These are phyloP conservation scores for Nicotiana attenuata DNA, from an alignment of 257 asterid species.

Conservation along the genomic window DNA sequence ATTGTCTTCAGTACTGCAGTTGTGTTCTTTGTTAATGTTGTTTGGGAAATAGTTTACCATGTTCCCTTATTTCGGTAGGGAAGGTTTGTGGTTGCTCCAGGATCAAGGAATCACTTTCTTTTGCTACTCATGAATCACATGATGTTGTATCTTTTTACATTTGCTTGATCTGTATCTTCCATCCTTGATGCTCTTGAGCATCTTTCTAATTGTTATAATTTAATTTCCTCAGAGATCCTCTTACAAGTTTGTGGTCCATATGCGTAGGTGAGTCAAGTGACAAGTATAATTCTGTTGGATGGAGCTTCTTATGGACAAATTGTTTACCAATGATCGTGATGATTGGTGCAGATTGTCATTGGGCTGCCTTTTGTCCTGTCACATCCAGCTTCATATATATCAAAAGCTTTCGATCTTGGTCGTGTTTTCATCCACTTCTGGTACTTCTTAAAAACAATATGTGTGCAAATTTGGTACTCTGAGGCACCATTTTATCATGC, in stretches of 20 bases:
- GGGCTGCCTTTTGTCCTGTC: constrained; percentile 77
- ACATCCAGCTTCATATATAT: constrained; percentile 67
- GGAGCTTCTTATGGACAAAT: constrained; percentile 22
- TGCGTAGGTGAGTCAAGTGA: constrained; percentile 23
- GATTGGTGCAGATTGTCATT: constrained; percentile 63
- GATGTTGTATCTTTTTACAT: not conserved
- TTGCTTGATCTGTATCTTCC: not conserved
- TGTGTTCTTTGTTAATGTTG: not conserved
- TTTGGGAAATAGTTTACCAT: not conserved
- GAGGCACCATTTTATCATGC: not conserved
- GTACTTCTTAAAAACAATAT: constrained; percentile 33
- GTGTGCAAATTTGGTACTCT: not conserved
- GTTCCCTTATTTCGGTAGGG: not conserved
- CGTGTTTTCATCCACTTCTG: constrained; percentile 93
- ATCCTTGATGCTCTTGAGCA: not conserved
- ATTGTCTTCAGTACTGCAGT: not conserved
- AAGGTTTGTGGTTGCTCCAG: not conserved
- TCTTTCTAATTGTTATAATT: not conserved
- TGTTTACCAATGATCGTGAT: constrained; percentile 21
- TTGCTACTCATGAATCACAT: not conserved
- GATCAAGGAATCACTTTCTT: not conserved
- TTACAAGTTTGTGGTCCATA: constrained; percentile 2
- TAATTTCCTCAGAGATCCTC: not conserved
- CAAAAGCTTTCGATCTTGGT: constrained; percentile 89
- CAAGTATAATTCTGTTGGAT: constrained; percentile 1